A percentile compares a stretch with the other conserved stretches of the same genome.
These are phyloP conservation scores for Ustilago lituana DNA, from an alignment of 1,284 basidiomycete species.

Conservation along the genomic window DNA sequence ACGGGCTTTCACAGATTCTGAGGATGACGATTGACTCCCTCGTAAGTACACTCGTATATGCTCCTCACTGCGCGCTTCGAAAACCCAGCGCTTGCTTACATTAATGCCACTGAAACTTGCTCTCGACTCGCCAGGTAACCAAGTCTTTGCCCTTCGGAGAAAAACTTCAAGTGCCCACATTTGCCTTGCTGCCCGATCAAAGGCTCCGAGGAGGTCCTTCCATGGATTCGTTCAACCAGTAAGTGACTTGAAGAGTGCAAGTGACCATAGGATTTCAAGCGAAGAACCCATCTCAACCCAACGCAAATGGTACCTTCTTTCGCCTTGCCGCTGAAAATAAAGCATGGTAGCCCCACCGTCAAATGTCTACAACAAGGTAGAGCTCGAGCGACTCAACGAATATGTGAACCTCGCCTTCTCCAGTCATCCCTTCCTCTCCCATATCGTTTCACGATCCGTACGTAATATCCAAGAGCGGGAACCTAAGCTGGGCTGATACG, in stretches of 20 bases:
- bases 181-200: not conserved
- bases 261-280: no score
- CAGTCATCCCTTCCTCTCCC: constrained; percentile 32
- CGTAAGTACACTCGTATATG: constrained; percentile 7
- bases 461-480: no score
- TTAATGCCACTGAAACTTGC: no score
- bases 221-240: constrained; percentile 1
- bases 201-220: no score
- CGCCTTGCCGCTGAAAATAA: no score
- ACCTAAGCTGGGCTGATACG: no score
- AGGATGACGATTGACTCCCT: constrained; percentile 7
- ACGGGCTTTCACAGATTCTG: constrained; percentile 28
- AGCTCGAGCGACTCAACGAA: constrained; percentile 1
- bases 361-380: not conserved
- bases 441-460: constrained; percentile 34
- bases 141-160: constrained; percentile 10
- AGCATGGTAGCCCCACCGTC: not conserved
- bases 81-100: no score
- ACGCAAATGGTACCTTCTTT: no score
- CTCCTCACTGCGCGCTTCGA: no score
- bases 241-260: not conserved
- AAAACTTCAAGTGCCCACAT: constrained; percentile 5
- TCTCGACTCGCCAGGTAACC: not conserved
- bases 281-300: no score
- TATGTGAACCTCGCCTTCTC: constrained; percentile 25